Percentiles rank a stretch among this genome's conserved stretches.
Evolutionary conservation across 805 yeast genomes (phyloP).

Genomic region (Zygosaccharomyces gambellarensis): DNA sequence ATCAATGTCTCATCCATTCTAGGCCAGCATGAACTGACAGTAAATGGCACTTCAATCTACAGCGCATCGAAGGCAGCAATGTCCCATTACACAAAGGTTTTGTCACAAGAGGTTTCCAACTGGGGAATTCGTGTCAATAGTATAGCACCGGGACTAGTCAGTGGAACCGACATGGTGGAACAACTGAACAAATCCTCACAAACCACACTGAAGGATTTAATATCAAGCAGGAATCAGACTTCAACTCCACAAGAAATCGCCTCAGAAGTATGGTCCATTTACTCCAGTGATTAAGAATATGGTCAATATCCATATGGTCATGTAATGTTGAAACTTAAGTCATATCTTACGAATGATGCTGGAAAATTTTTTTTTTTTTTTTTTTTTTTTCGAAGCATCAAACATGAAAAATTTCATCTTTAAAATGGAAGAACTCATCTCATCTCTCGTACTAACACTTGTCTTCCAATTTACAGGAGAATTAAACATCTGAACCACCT

Average conservation of each 20-base stretch:
- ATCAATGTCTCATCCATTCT: constrained; percentile 31
- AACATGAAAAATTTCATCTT: constrained; percentile 7
- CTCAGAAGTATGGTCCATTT: constrained; percentile 13
- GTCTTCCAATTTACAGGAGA: constrained; percentile 1
- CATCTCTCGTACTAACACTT: neutral
- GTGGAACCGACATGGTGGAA: constrained; percentile 29
- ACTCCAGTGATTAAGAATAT: neutral
- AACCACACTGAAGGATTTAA: neutral
- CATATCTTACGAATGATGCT: neutral
- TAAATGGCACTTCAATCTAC: constrained; percentile 32
- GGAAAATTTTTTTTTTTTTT: constrained; percentile 8
- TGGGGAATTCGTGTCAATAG: constrained; percentile 18
- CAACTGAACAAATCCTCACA: constrained; percentile 4
- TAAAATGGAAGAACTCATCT: constrained; percentile 5
- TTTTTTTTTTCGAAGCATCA: constrained; percentile 4
- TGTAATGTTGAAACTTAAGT: constrained; percentile 1
- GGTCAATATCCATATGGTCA: neutral
- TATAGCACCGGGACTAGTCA: constrained; percentile 24
- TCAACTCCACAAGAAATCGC: constrained; percentile 16
- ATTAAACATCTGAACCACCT: neutral
- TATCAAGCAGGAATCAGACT: neutral
- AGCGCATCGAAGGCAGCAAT: constrained; percentile 33
- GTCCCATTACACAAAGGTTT: constrained; percentile 22
- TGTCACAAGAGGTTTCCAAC: constrained; percentile 21
- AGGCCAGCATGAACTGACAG: constrained; percentile 13